These are phyloP conservation scores for Fonsecaea erecta DNA, from an alignment of 2,329 filamentous ascomycete species.

Conservation along the genomic window DNA sequence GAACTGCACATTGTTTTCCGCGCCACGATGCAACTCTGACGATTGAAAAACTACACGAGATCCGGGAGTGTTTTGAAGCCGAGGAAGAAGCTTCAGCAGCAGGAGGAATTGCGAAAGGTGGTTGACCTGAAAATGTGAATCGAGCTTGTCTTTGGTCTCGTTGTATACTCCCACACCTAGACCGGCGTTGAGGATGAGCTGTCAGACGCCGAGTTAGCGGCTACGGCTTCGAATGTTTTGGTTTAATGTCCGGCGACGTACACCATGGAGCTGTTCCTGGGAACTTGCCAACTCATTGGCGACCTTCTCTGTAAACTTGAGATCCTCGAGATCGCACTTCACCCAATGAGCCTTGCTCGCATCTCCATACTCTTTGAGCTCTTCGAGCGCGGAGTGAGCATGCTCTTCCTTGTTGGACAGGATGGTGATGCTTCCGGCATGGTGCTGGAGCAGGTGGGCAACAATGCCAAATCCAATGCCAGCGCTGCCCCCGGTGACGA, in stretches of 20 bases:
- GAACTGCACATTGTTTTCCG: slow-evolving; percentile 48
- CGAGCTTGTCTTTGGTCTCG: slow-evolving; percentile 57
- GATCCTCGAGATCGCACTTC: slow-evolving; percentile 53
- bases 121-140: slow-evolving; percentile 58
- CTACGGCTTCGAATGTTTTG: not conserved
- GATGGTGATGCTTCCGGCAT: slow-evolving; percentile 53
- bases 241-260: slow-evolving; percentile 13
- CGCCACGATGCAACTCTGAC: slow-evolving; percentile 54
- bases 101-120: slow-evolving; percentile 57
- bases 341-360: slow-evolving; percentile 51
- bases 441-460: slow-evolving; percentile 59
- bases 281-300: slow-evolving; percentile 50
- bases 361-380: slow-evolving; percentile 53
- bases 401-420: slow-evolving; percentile 57
- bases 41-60: slow-evolving; percentile 57
- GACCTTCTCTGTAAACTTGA: slow-evolving; percentile 53
- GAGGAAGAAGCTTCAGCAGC: slow-evolving; percentile 52
- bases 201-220: not conserved
- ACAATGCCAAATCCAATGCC: slow-evolving; percentile 59
- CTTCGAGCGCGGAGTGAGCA: slow-evolving; percentile 51
- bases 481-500: slow-evolving; percentile 56
- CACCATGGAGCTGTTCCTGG: slow-evolving; percentile 51
- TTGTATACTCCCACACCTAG: slow-evolving; percentile 56
- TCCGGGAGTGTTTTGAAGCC: slow-evolving; percentile 51
- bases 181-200: slow-evolving; percentile 56